Conservation (phyloP, 192 early-diverging fungal species). For the Mortierella claussenii region DNA sequence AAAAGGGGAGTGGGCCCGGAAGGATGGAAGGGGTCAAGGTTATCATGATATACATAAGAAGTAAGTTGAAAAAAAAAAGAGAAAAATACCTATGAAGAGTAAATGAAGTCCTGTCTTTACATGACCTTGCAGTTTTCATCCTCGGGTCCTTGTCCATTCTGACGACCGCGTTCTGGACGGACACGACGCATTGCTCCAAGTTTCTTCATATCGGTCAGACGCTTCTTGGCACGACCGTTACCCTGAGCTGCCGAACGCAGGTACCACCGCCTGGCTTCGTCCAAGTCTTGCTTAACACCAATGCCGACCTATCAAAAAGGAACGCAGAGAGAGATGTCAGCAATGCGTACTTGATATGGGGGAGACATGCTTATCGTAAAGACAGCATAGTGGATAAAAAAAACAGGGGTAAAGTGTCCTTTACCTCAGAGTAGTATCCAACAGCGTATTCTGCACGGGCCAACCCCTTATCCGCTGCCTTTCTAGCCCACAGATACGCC, state of each 20-base stretch:
- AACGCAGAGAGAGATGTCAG: slow-evolving; percentile 6
- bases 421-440: slow-evolving; percentile 90
- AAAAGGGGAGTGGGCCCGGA: too few relatives aligned
- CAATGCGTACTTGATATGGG: not conserved
- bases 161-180: slow-evolving; percentile 42
- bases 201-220: slow-evolving; percentile 86
- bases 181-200: slow-evolving; percentile 57
- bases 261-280: slow-evolving; percentile 94
- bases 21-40: too few relatives aligned
- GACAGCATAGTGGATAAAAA: not conserved
- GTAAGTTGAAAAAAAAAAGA: not conserved
- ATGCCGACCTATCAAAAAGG: slow-evolving; percentile 69
- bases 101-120: slow-evolving; percentile 14
- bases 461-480: slow-evolving; percentile 93
- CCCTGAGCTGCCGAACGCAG: slow-evolving; percentile 73
- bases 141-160: slow-evolving; percentile 33
- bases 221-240: slow-evolving; percentile 83
- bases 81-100: not conserved
- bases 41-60: too few relatives aligned
- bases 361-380: not conserved
- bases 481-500: slow-evolving; percentile 97
- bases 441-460: slow-evolving; percentile 97
- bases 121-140: slow-evolving; percentile 55
- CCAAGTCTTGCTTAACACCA: slow-evolving; percentile 77
- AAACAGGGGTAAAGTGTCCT: not conserved